These are phyloP conservation scores for Hansenula sp. DNA, from an alignment of 1,139 yeast genomes.

Conservation along the genomic window DNA sequence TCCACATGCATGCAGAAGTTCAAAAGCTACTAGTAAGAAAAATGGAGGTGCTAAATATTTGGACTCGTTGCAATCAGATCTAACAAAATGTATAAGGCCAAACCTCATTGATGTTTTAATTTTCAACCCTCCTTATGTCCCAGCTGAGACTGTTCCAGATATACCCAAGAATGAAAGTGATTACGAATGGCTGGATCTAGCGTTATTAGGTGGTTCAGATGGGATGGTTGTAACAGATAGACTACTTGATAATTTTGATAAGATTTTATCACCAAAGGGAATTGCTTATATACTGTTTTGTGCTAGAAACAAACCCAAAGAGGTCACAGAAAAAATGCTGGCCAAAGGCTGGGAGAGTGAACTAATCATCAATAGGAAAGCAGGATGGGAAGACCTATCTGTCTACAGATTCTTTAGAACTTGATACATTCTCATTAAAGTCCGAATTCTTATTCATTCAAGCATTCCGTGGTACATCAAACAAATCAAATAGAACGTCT, in stretches of 20 bases:
- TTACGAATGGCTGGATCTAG: constrained; percentile 77
- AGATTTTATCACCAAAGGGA: constrained; percentile 49
- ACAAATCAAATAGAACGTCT: constrained; percentile 56
- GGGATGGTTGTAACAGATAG: constrained; percentile 83
- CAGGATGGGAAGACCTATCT: constrained; percentile 95
- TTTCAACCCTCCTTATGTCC: constrained; percentile 96
- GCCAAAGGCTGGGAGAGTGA: constrained; percentile 51
- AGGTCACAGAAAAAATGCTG: constrained; percentile 46
- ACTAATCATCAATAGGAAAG: constrained; percentile 58
- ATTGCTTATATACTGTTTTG: constrained; percentile 82
- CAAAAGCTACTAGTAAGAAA: constrained; percentile 42
- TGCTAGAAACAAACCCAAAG: constrained; percentile 76
- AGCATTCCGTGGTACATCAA: constrained; percentile 18
- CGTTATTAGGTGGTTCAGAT: constrained; percentile 80
- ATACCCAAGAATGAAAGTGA: constrained; percentile 37
- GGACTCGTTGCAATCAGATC: constrained; percentile 57
- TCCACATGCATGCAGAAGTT: constrained; percentile 65
- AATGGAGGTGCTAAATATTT: constrained; percentile 39
- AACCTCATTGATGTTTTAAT: constrained; percentile 61
- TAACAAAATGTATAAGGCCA: constrained; percentile 46
- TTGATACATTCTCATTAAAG: background rate
- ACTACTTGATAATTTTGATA: constrained; percentile 48
- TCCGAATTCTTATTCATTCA: background rate
- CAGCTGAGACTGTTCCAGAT: constrained; percentile 66
- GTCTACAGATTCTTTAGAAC: constrained; percentile 48